Percentiles rank a stretch among this genome's conserved stretches.
These are phyloP conservation scores for Bacidia rubella DNA, from an alignment of 495 filamentous ascomycete species.

Conservation along the genomic window DNA sequence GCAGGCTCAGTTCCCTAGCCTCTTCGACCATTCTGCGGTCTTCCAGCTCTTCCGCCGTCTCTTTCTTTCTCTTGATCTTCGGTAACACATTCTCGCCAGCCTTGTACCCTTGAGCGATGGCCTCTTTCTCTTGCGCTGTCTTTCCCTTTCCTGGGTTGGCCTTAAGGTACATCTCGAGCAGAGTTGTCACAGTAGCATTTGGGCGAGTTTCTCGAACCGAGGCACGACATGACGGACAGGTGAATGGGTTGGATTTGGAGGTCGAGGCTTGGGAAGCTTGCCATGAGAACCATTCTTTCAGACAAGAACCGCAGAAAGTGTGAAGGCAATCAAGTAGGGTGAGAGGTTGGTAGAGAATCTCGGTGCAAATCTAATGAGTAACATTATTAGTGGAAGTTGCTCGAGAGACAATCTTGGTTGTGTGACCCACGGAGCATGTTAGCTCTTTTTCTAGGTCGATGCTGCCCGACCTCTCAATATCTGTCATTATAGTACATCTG, in stretches of 20 bases:
- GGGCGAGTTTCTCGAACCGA: constrained; percentile 66
- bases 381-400: constrained; percentile 2
- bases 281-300: constrained; percentile 82
- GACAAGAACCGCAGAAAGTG: constrained; percentile 87
- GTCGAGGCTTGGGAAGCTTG: constrained; percentile 44
- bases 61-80: constrained; percentile 32
- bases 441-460: constrained; percentile 77
- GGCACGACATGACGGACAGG: constrained; percentile 87
- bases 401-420: not conserved
- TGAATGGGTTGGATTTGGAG: constrained; percentile 45
- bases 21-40: constrained; percentile 57
- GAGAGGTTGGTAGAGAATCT: constrained; percentile 87
- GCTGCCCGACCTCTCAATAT: constrained; percentile 19
- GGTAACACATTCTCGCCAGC: constrained; percentile 65
- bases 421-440: constrained; percentile 68
- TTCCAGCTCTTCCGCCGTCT: constrained; percentile 42
- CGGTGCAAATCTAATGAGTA: constrained; percentile 70
- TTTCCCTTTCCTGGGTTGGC: constrained; percentile 60
- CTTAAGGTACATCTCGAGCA: constrained; percentile 63
- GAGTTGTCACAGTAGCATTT: constrained; percentile 69
- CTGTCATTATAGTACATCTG: constrained; percentile 20
- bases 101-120: constrained; percentile 55
- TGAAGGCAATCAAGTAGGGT: constrained; percentile 95
- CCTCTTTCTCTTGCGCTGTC: constrained; percentile 53
- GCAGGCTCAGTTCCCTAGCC: constrained; percentile 56